Base-by-base conservation (phyloP, 768 basidiomycete species). In the Calocera cornea region DNA sequence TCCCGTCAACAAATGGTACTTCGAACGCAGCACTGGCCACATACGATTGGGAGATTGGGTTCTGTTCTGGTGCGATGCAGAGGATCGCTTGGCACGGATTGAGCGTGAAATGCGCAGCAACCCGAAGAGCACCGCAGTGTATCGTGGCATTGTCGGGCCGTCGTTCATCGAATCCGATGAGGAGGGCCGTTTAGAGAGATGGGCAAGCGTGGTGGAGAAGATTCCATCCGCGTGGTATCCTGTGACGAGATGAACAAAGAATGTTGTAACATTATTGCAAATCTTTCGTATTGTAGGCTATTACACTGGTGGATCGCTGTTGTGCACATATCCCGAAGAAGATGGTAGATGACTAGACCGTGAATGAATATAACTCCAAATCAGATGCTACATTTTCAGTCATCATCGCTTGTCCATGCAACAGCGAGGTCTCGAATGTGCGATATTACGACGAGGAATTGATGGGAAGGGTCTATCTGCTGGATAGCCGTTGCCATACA, bases 1-100 rank as follows among this genome's bases (percentile, higher is more conserved):
- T 76, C 95, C 94, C 0, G 86, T 98, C 67, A 99, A 99, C 79
- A 95, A 94, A 78, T 99, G 97, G 97, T 99, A 99, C 78, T 97
- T 92, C 71, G 97, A 99, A 74, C 86, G 97, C 36, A 90, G 89
- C 74, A 89, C 88, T 22, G 97, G 97, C 22, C 95, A 97, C 78
- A 69, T 93, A 41, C 83, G 90, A 70, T 83, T 88, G 80, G 72
- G 69, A 63, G 80, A 86, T 29, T 99, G 95, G 92, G 86, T 92
- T 50, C 76, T 99, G 72, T 99, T 99, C 77, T 99, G 97, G 97
- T 97, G 95, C 76, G 97, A 99, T 78, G 92, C 88, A 0, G 95
- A 98, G 79, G 90, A 88, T 77, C 81, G 88, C 65, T 77, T 95
- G 31, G 60, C 74, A 75, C 68, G 73, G 72, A 54, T 72, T 71